phyloP scores from a whole-genome alignment of 2,329 filamentous ascomycete genomes.

The Colletotrichum plurivorum region DNA sequence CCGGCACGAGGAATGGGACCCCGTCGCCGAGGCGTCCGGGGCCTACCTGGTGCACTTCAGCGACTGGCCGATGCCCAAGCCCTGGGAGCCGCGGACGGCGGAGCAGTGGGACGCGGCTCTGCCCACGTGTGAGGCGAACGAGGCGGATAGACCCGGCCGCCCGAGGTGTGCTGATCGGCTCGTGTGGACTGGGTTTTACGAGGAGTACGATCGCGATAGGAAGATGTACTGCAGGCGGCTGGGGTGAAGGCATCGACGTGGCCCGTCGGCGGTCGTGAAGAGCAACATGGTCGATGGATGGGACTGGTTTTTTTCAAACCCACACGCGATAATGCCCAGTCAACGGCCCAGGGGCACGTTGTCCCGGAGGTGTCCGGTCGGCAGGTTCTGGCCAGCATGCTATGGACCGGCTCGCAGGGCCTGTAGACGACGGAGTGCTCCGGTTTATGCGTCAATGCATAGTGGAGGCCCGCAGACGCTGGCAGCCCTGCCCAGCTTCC shows the following conservation, averaged over 20 bases:
- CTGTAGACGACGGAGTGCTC: too few species aligned
- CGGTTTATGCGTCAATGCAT: too few species aligned
- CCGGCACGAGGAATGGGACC: constrained; percentile 70
- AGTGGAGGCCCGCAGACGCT: too few species aligned
- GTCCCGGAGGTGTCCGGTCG: too few species aligned
- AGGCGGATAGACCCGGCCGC: not conserved
- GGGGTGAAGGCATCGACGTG: constrained; percentile 2
- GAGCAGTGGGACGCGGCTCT: constrained; percentile 33
- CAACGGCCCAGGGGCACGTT: too few species aligned
- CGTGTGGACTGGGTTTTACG: constrained; percentile 31
- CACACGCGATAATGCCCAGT: too few species aligned
- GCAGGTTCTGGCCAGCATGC: too few species aligned
- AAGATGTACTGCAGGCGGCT: constrained; percentile 20
- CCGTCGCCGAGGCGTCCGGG: constrained; percentile 65
- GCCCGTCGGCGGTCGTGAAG: too few species aligned
- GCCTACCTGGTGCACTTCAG: constrained; percentile 80
- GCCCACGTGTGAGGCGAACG: constrained; percentile 16
- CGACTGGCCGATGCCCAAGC: constrained; percentile 79
- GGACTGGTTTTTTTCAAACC: too few species aligned
- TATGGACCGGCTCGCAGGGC: too few species aligned
- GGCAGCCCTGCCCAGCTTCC: too few species aligned
- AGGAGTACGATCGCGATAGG: constrained; percentile 23
- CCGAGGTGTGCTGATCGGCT: constrained; percentile 28
- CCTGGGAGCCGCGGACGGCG: constrained; percentile 51
- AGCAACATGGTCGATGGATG: too few species aligned